Percentiles rank a stretch among this genome's conserved stretches.
Evolutionary conservation across 805 yeast genomes (phyloP).

Genomic region (Candida ponderosae): DNA sequence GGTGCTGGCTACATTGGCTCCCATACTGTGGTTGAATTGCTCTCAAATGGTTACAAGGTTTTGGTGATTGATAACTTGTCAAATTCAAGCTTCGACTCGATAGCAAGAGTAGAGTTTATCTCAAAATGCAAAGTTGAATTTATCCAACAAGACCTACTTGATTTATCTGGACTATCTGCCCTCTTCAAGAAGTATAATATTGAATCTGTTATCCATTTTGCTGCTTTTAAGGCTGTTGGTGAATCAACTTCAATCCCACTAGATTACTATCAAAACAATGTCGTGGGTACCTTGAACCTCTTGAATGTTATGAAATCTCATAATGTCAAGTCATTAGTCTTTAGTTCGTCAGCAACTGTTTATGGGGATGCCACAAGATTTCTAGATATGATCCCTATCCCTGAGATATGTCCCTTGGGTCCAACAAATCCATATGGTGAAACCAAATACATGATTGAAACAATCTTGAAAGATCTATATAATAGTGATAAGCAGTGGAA

Average conservation of each 20-base stretch:
- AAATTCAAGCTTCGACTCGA: too few relatives aligned
- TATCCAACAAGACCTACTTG: conserved; percentile 58
- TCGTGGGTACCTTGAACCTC: conserved; percentile 56
- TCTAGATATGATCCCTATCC: conserved; percentile 68
- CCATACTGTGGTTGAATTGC: conserved; percentile 60
- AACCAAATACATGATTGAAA: conserved; percentile 62
- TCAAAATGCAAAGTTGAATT: too few relatives aligned
- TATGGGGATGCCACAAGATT: conserved; percentile 77
- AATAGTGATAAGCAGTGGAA: conserved; percentile 36
- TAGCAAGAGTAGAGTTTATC: too few relatives aligned
- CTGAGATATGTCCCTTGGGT: conserved; percentile 67
- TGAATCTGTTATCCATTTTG: conserved; percentile 66
- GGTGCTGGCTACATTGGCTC: conserved; percentile 84
- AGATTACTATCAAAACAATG: conserved; percentile 60
- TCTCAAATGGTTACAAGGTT: conserved; percentile 56
- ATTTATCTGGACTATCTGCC: too few relatives aligned
- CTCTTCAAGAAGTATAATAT: conserved; percentile 42
- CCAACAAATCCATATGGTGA: conserved; percentile 76
- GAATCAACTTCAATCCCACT: conserved; percentile 66
- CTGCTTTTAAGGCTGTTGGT: conserved; percentile 79
- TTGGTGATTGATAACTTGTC: conserved; percentile 60
- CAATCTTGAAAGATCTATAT: conserved; percentile 47
- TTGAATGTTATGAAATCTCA: conserved; percentile 42
- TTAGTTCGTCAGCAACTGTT: conserved; percentile 76
- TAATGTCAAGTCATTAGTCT: conserved; percentile 47